Evolutionary conservation across 176 grass and related monocot genomes (phyloP), one percentile per base, ranked within the genome.

Genomic region (Ananas comosus): DNA sequence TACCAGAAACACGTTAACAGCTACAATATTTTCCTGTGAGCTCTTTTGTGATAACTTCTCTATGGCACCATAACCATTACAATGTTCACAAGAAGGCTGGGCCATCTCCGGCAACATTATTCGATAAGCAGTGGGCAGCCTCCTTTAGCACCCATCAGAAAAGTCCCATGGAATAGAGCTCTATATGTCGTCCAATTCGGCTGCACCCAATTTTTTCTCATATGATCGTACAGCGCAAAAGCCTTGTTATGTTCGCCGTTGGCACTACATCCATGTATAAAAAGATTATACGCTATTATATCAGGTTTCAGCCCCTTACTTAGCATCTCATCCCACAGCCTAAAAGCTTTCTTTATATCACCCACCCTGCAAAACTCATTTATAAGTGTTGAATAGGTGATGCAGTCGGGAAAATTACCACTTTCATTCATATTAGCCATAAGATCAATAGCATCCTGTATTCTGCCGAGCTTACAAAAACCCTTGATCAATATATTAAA

Each of bases 401-500:
- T 80, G 74, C 86, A 89, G 83, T 95, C 91, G 66, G 86, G 91
- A 71, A 64, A 72, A 51, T 84, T 70, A 17, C 84, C 83, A 13
- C 68, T 71, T 69, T 83, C 63, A 52, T 71, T 9, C 79, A 70
- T 89, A 57, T 70, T 64, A 12, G 11, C 70, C 13, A 85, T 51
- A 72, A 85, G 54, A 65, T 82, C 77, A 75, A 82, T 64, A 72
- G 91, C 86, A 68, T 78, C 68, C 61, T 87, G 78, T 25, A 89
- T 89, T 53, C 80, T 65, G 42, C 78, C 86, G 50, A 73, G 65
- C 81, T 80, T 87, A 57, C 78, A 87, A 51, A 85, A 89, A 47
- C 83, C 91, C 71, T 81, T 89, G 51, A 95, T 83, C 72, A 87
- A 66, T 64, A 78, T 83, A 72, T 95, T 95, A 76, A 80, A 89